phyloP scores from a whole-genome alignment of 345 rosid species.

The Alliaria petiolata region DNA sequence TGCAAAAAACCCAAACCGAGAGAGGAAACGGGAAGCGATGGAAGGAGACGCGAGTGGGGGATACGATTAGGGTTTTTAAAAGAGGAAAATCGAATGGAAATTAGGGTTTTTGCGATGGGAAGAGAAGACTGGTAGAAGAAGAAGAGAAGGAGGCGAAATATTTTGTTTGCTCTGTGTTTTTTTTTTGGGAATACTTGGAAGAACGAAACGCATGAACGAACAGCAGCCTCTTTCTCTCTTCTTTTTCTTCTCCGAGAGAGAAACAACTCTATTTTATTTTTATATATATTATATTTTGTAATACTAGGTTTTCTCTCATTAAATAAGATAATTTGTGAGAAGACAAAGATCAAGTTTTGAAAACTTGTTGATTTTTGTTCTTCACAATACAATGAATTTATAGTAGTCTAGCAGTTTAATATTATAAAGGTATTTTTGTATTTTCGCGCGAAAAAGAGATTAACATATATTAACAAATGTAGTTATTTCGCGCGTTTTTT shows the following conservation, averaged over 20 bases:
- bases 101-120: constrained; percentile 56
- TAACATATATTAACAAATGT: background rate
- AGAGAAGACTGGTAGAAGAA: constrained; percentile 19
- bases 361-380: background rate
- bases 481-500: background rate
- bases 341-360: background rate
- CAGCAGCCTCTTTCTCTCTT: constrained; percentile 18
- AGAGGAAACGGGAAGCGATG: constrained; percentile 3
- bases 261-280: background rate
- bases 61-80: constrained; percentile 20
- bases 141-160: constrained; percentile 37
- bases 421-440: background rate
- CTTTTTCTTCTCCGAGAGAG: background rate
- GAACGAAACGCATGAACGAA: constrained; percentile 47
- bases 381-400: background rate
- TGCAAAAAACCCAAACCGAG: background rate
- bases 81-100: constrained; percentile 16
- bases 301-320: background rate
- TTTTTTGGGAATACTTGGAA: constrained; percentile 38
- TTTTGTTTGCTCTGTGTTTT: constrained; percentile 3
- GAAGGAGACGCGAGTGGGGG: background rate
- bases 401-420: background rate
- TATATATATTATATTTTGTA: background rate
- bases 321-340: background rate
- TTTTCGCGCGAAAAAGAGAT: background rate